Evolutionary conservation across 306 rosid genomes (phyloP).

Genomic region (Quercus suber): DNA sequence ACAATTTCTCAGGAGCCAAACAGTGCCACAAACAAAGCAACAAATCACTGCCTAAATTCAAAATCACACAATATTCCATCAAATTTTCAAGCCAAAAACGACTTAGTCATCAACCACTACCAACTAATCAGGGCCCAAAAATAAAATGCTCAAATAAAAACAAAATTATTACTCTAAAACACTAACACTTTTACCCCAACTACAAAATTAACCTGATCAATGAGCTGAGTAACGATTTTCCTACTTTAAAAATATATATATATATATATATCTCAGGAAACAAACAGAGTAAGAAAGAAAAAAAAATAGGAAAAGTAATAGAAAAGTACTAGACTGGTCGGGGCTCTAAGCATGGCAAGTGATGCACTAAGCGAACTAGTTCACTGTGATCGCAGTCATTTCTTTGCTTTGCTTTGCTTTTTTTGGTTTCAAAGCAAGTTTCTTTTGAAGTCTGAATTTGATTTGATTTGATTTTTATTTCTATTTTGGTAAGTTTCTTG

Average conservation of each 20-base stretch:
- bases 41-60: background rate
- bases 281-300: conserved; percentile 4
- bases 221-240: background rate
- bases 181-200: background rate
- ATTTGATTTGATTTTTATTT: too few species aligned
- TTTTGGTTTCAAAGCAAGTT: background rate
- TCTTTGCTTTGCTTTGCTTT: background rate
- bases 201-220: background rate
- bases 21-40: too few species aligned
- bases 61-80: background rate
- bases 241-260: background rate
- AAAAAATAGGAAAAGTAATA: background rate
- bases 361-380: conserved; percentile 76
- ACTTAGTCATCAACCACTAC: background rate
- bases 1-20: background rate
- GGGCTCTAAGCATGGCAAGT: conserved; percentile 97
- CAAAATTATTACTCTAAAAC: too few species aligned
- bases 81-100: background rate
- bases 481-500: too few species aligned
- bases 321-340: conserved; percentile 60
- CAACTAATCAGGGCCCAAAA: too few species aligned
- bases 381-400: conserved; percentile 76
- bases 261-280: background rate
- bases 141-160: too few species aligned
- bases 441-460: too few species aligned